A percentile compares a stretch with the other conserved stretches of the same genome.
These are phyloP conservation scores for Dictyophora rubrovolvata DNA, from an alignment of 768 basidiomycete genomes.

Conservation along the genomic window DNA sequence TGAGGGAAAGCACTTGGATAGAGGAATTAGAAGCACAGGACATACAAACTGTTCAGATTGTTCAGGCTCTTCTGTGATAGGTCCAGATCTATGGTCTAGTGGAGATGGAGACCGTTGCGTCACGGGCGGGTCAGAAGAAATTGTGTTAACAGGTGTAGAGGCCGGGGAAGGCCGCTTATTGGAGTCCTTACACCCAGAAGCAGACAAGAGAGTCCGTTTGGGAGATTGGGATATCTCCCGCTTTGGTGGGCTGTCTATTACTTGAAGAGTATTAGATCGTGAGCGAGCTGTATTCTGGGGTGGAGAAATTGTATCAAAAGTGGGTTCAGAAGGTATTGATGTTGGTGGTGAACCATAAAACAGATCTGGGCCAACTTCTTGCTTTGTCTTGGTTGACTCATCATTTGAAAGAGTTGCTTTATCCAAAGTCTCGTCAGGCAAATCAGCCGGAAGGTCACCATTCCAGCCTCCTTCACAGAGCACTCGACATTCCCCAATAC, in stretches of 20 bases:
- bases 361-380: no score
- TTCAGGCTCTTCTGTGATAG: background rate
- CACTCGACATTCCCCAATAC: constrained; percentile 61
- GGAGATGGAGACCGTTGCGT: background rate
- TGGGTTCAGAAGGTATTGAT: no score
- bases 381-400: no score
- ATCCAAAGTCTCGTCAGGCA: constrained; percentile 15
- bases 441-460: constrained; percentile 27
- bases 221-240: background rate
- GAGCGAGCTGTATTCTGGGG: background rate
- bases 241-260: background rate
- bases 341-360: no score
- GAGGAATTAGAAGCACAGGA: background rate
- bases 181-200: background rate
- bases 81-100: background rate
- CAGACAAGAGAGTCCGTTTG: background rate
- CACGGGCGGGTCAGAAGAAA: background rate
- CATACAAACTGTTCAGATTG: background rate
- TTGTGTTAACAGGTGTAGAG: background rate
- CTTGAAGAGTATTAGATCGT: background rate
- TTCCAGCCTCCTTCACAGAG: constrained; percentile 71
- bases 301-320: background rate
- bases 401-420: background rate
- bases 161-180: background rate
- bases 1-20: no score